phyloP scores from a whole-genome alignment of 768 basidiomycete genomes.

The Sporobolomyces pararoseus region DNA sequence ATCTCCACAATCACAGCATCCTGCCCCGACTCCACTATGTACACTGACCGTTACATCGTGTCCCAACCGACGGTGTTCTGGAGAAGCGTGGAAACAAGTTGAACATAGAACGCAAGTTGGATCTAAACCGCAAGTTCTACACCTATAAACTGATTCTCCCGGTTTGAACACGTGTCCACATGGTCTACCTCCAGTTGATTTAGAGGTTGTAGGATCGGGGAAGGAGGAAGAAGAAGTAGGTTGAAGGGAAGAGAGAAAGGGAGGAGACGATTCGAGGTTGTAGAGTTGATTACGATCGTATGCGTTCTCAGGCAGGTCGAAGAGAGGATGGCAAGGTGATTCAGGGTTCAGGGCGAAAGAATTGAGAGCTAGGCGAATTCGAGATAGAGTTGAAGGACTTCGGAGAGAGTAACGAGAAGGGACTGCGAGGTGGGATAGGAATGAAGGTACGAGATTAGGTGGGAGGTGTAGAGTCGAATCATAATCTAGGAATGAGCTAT shows the following conservation, averaged over 20 bases:
- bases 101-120: conserved; percentile 87
- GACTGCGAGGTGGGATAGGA: neutral
- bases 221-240: neutral
- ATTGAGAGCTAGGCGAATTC: neutral
- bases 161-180: conserved; percentile 84
- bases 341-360: neutral
- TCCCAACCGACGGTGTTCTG: conserved; percentile 60
- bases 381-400: neutral
- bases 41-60: conserved; percentile 94
- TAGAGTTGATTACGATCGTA: no score
- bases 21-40: conserved; percentile 64
- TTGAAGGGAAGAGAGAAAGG: neutral
- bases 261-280: neutral
- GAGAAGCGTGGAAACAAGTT: conserved; percentile 79
- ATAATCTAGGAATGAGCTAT: neutral
- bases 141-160: conserved; percentile 87
- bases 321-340: neutral
- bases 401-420: neutral
- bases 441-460: neutral
- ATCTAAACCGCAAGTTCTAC: conserved; percentile 89
- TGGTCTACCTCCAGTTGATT: conserved; percentile 10
- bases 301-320: neutral
- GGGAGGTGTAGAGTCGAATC: neutral
- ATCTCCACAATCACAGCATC: conserved; percentile 94
- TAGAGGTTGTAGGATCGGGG: neutral